Evolutionary conservation across 2,329 filamentous ascomycete genomes (phyloP).

Genomic region (Clonostachys rosea): DNA sequence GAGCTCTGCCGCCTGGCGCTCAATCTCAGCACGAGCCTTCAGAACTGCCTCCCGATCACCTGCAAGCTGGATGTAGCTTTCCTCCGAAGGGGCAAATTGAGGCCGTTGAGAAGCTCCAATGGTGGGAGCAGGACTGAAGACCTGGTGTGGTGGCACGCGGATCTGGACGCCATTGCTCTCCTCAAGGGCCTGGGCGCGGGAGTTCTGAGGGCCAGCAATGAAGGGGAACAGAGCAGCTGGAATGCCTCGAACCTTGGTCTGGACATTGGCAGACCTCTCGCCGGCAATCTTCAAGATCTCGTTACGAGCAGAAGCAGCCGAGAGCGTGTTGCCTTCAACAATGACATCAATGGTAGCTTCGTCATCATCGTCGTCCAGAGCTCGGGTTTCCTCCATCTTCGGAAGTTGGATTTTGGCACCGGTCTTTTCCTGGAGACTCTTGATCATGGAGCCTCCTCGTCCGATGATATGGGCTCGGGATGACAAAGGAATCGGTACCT

Average conservation of each 20-base stretch:
- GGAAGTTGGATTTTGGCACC: slow-evolving; percentile 89
- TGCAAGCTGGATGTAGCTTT: slow-evolving; percentile 77
- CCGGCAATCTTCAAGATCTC: slow-evolving; percentile 85
- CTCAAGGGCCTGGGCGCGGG: slow-evolving; percentile 63
- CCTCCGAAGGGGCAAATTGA: slow-evolving; percentile 64
- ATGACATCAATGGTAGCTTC: slow-evolving; percentile 80
- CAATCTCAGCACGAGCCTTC: slow-evolving; percentile 74
- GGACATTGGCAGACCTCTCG: slow-evolving; percentile 79
- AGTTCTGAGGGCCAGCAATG: slow-evolving; percentile 75
- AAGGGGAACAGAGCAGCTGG: slow-evolving; percentile 95
- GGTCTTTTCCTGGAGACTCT: slow-evolving; percentile 82
- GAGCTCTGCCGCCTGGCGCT: slow-evolving; percentile 72
- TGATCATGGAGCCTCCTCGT: slow-evolving; percentile 84
- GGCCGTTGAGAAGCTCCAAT: slow-evolving; percentile 62
- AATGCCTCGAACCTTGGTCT: slow-evolving; percentile 75
- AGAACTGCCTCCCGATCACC: slow-evolving; percentile 83
- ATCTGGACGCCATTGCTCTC: slow-evolving; percentile 76
- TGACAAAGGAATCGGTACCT: slow-evolving; percentile 77
- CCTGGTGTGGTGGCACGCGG: slow-evolving; percentile 77
- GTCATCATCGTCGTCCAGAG: slow-evolving; percentile 62
- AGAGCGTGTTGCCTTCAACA: slow-evolving; percentile 87
- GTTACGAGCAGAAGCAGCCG: slow-evolving; percentile 76
- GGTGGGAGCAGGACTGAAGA: slow-evolving; percentile 66
- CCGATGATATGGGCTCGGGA: slow-evolving; percentile 90
- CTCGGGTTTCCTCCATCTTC: slow-evolving; percentile 63